Conservation (phyloP, 805 yeast species). For the Lipomyces yamadae region DNA sequence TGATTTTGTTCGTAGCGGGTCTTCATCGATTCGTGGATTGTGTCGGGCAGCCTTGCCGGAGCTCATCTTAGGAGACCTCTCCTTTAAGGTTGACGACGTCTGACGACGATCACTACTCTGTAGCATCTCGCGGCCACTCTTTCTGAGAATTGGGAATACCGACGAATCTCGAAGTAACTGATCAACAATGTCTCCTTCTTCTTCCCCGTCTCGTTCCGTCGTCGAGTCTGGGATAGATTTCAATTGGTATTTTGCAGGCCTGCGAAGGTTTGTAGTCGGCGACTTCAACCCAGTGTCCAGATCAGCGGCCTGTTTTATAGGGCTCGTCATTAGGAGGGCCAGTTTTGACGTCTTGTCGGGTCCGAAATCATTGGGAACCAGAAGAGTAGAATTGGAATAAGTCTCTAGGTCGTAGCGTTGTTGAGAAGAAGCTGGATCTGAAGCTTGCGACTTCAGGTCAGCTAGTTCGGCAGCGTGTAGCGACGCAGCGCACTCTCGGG, state of each 20-base stretch:
- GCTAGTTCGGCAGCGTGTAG: conserved; percentile 20
- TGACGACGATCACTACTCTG: not conserved
- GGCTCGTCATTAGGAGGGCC: conserved; percentile 7
- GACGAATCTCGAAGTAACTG: not conserved
- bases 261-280: not conserved
- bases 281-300: not conserved
- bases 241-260: not conserved
- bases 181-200: not conserved
- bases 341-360: conserved; percentile 2
- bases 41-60: not conserved
- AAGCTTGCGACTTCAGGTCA: not conserved
- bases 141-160: not conserved
- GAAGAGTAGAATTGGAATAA: not conserved
- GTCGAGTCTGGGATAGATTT: not conserved
- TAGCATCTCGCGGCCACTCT: not conserved
- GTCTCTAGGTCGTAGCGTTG: not conserved
- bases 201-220: not conserved
- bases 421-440: not conserved
- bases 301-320: conserved; percentile 1
- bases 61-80: not conserved
- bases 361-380: not conserved
- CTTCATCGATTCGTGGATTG: not conserved
- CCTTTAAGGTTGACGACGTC: not conserved
- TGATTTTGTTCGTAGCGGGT: not conserved
- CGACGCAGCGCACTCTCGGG: conserved; percentile 16